Evolutionary conservation across 2,329 filamentous ascomycete genomes (phyloP).

Genomic region (Xylaria sp.): DNA sequence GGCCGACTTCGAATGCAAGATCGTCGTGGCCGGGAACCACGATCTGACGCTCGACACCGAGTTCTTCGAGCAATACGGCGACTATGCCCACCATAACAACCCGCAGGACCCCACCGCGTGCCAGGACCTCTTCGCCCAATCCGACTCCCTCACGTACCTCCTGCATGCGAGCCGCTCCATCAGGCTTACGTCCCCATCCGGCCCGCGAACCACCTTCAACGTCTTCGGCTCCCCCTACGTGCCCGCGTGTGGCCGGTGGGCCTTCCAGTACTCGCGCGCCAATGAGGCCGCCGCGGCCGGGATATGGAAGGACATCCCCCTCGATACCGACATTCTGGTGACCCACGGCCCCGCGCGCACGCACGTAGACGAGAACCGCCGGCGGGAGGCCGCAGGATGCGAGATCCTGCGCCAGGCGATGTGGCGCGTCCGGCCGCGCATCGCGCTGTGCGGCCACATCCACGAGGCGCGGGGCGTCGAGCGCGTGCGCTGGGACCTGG

Average conservation of each 20-base stretch:
- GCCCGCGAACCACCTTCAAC: conserved; percentile 63
- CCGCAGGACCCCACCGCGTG: conserved; percentile 58
- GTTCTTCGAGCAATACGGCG: conserved; percentile 60
- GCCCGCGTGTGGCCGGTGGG: conserved; percentile 60
- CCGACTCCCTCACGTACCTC: conserved; percentile 59
- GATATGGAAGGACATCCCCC: conserved; percentile 65
- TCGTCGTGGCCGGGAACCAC: conserved; percentile 75
- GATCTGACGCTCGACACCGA: conserved; percentile 70
- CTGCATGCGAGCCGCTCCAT: conserved; percentile 59
- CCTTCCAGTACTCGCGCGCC: conserved; percentile 62
- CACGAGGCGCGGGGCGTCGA: conserved; percentile 69
- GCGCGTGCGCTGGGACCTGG: conserved; percentile 62
- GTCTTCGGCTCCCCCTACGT: conserved; percentile 74
- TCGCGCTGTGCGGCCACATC: conserved; percentile 73
- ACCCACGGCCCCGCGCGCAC: conserved; percentile 69
- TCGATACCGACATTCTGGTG: conserved; percentile 66
- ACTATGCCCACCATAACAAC: conserved; percentile 58
- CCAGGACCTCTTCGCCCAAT: conserved; percentile 55
- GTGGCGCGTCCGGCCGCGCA: conserved; percentile 61
- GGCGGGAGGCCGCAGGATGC: conserved; percentile 57
- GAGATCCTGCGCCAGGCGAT: conserved; percentile 59
- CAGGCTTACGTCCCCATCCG: conserved; percentile 54
- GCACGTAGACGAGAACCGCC: conserved; percentile 57
- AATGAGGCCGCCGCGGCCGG: conserved; percentile 15
- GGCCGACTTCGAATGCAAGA: conserved; percentile 69